Evolutionary conservation across 257 asterid genomes (phyloP), one percentile per base, ranked within the genome.

Genomic region (Agastache rugosa): DNA sequence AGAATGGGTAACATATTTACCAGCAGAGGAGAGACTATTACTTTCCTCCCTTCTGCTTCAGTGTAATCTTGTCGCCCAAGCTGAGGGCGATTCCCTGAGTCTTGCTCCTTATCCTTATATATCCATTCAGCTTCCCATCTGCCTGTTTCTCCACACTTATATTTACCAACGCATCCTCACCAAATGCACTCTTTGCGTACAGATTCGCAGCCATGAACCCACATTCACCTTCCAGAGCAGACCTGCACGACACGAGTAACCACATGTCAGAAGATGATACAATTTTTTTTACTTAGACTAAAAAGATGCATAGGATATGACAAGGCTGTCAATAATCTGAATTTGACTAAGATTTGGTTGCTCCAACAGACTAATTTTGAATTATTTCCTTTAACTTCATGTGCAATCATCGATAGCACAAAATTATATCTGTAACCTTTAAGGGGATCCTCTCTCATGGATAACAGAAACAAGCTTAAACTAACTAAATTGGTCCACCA

Each of bases 41-140:
- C 89, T 80, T 94, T 72, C 97, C 91, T 80, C 98, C 97, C 81
- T 94, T 94, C 84, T 94, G 98, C 90, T 94, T 94, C 73, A 94
- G 91, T 19, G 97, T 94, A 56, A 94, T 94, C 82, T 94, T 94
- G 95, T 94, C 98, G 34, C 97, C 98, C 76, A 94, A 86, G 85
- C 97, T 94, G 76, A 94, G 97, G 71, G 98, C 98, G 6, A 94
- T 90, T 65, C 98, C 98, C 78, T 92, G 98, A 55, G 98, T 94
- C 83, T 94, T 94, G 96, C 98, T 94, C 84, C 98, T 89, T 79
- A 94, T 92, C 86, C 97, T 88, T 42, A 92, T 94, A 73, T 94
- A 94, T 31, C 98, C 98, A 31, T 89, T 89, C 31, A 94, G 92
- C 80, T 90, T 94, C 50, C 89, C 90, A 81, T 94, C 97, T 48